Evolutionary conservation across 164 flowering plant species (phyloP).

Genomic region (Chimonanthus praecox): DNA sequence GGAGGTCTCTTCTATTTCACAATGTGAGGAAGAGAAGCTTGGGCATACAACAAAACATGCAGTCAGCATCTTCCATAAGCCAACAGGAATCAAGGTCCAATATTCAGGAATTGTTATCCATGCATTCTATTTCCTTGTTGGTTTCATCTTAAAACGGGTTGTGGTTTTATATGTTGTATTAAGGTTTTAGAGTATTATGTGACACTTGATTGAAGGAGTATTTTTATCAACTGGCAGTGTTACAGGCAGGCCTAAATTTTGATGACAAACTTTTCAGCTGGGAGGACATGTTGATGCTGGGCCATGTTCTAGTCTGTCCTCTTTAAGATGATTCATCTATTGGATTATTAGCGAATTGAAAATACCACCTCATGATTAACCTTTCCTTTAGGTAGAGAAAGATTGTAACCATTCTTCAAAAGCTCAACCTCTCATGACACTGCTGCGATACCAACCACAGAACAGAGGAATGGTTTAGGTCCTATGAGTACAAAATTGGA

Average conservation of each 20-base stretch:
- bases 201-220: background rate
- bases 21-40: constrained; percentile 20
- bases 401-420: no score
- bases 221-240: background rate
- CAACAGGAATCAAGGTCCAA: constrained; percentile 62
- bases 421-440: no score
- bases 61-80: constrained; percentile 57
- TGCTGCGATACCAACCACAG: no score
- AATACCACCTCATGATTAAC: no score
- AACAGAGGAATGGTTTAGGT: no score
- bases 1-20: constrained; percentile 29
- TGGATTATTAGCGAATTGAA: background rate
- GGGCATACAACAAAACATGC: constrained; percentile 22
- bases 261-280: background rate
- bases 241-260: background rate
- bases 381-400: no score
- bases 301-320: background rate
- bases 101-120: constrained; percentile 49
- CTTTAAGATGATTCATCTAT: background rate
- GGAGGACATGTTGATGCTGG: background rate
- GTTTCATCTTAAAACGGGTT: background rate
- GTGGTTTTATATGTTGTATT: no score
- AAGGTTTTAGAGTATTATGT: background rate
- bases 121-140: background rate
- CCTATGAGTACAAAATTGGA: no score